These are phyloP conservation scores for Bipolaris victoriae DNA, from an alignment of 2,329 filamentous ascomycete genomes.

Conservation along the genomic window DNA sequence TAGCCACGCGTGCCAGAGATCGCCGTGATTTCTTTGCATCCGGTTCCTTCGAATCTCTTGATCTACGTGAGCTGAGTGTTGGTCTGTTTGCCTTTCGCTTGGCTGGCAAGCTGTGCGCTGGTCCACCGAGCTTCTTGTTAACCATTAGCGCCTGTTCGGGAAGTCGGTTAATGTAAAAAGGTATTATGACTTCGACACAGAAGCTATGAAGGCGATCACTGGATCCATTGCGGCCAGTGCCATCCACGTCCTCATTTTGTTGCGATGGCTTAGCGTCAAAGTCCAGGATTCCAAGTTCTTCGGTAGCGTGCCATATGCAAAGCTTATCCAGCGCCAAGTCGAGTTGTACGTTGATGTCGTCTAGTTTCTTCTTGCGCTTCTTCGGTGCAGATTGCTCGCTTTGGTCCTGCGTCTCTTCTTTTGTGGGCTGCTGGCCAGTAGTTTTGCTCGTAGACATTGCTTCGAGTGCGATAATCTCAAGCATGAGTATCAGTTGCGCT, in stretches of 20 bases:
- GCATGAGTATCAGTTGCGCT: slow-evolving; percentile 77
- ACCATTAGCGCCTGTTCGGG: slow-evolving; percentile 72
- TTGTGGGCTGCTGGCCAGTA: slow-evolving; percentile 18
- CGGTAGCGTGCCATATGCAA: slow-evolving; percentile 83
- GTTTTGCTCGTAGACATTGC: slow-evolving; percentile 47
- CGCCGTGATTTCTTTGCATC: slow-evolving; percentile 53
- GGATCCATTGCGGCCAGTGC: slow-evolving; percentile 29
- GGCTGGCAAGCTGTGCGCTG: slow-evolving; percentile 64
- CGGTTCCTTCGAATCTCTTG: slow-evolving; percentile 48
- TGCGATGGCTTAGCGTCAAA: slow-evolving; percentile 39
- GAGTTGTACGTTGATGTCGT: slow-evolving; percentile 69
- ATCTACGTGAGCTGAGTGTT: slow-evolving; percentile 43
- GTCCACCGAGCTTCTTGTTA: slow-evolving; percentile 78
- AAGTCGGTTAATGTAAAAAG: slow-evolving; percentile 81
- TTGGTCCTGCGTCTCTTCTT: slow-evolving; percentile 27
- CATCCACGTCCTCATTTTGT: slow-evolving; percentile 30
- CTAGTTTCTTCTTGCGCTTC: slow-evolving; percentile 64
- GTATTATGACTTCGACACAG: slow-evolving; percentile 79
- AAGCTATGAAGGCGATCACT: slow-evolving; percentile 75
- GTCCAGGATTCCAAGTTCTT: slow-evolving; percentile 58
- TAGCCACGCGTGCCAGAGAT: slow-evolving; percentile 66
- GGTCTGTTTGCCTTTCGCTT: slow-evolving; percentile 56
- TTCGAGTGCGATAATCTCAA: slow-evolving; percentile 78
- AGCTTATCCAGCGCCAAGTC: slow-evolving; percentile 78
- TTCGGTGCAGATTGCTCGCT: slow-evolving; percentile 35